Evolutionary conservation across 768 basidiomycete genomes (phyloP).

Genomic region (Lentinula lateritia): DNA sequence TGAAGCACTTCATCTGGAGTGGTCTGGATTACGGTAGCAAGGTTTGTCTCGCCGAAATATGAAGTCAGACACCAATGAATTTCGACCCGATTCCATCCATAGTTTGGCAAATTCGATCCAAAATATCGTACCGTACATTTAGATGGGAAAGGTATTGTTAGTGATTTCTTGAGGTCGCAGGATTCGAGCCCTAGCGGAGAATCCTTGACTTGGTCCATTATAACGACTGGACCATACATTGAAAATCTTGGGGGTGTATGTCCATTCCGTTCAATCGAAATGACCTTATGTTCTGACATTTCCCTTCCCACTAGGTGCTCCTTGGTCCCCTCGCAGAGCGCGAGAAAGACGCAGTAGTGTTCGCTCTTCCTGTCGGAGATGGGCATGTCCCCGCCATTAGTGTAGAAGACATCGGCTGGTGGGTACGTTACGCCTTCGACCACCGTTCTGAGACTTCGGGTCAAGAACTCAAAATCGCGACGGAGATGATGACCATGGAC

Average conservation of each 20-base stretch:
- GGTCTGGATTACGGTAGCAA: conserved; percentile 8
- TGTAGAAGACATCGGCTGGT: conserved; percentile 34
- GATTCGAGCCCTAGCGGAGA: conserved; percentile 24
- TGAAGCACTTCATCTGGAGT: conserved; percentile 6
- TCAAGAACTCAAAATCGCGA: conserved; percentile 30
- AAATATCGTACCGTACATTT: conserved; percentile 32
- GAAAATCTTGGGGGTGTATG: conserved; percentile 35
- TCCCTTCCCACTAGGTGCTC: conserved; percentile 14
- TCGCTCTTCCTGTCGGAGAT: conserved; percentile 29
- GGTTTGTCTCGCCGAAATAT: background rate
- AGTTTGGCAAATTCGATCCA: conserved; percentile 4
- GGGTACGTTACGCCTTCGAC: conserved; percentile 33
- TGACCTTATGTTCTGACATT: background rate
- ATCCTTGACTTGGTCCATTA: conserved; percentile 27
- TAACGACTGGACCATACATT: conserved; percentile 35
- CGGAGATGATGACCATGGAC: conserved; percentile 31
- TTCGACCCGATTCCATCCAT: background rate
- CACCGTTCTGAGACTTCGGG: conserved; percentile 28
- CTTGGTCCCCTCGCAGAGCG: conserved; percentile 30
- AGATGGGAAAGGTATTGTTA: conserved; percentile 35
- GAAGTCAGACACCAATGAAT: background rate
- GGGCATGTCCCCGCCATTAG: conserved; percentile 35
- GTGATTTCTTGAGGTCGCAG: conserved; percentile 31
- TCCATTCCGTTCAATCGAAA: no score
- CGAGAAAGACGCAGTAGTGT: conserved; percentile 34